Conservation (phyloP, 225 moss, liverwort and hornwort genomes). For the Physcomitrellopsis africana region DNA sequence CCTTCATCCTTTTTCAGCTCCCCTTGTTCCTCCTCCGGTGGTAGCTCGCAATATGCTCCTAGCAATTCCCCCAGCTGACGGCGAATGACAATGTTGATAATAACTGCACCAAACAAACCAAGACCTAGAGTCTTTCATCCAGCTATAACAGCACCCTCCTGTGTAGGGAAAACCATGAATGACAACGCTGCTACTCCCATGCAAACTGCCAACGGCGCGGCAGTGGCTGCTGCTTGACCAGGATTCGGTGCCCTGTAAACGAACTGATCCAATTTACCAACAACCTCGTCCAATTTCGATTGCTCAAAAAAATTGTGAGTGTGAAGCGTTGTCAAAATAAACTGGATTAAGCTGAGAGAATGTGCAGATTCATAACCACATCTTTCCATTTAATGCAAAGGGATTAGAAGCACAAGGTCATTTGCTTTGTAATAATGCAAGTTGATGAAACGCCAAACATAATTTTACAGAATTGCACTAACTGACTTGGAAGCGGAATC, state of each 20-base stretch:
- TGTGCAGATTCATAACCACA: not conserved
- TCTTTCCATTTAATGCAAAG: too few species aligned
- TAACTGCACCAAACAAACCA: slow-evolving; percentile 66
- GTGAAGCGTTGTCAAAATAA: not conserved
- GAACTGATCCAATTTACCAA: slow-evolving; percentile 53
- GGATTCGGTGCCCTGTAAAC: slow-evolving; percentile 94
- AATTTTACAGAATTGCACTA: not conserved
- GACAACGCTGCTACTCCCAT: slow-evolving; percentile 76
- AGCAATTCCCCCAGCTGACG: slow-evolving; percentile 71
- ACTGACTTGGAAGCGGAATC: not conserved
- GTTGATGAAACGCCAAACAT: too few species aligned
- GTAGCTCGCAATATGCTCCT: slow-evolving; percentile 68
- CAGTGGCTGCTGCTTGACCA: slow-evolving; percentile 91
- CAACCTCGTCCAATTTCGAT: not conserved
- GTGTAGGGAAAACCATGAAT: slow-evolving; percentile 66
- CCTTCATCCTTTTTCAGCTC: slow-evolving; percentile 59
- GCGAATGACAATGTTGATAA: slow-evolving; percentile 74
- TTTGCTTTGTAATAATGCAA: too few species aligned
- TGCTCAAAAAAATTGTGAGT: not conserved
- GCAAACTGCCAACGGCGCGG: slow-evolving; percentile 82
- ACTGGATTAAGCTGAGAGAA: not conserved
- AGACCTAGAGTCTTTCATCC: slow-evolving; percentile 68
- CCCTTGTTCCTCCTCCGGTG: slow-evolving; percentile 40
- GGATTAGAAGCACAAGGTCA: too few species aligned
- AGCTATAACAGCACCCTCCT: slow-evolving; percentile 49